A percentile compares a stretch with the other conserved stretches of the same genome.
These are phyloP conservation scores for Xylaria sp. DNA, from an alignment of 2,329 filamentous ascomycete species.

Conservation along the genomic window DNA sequence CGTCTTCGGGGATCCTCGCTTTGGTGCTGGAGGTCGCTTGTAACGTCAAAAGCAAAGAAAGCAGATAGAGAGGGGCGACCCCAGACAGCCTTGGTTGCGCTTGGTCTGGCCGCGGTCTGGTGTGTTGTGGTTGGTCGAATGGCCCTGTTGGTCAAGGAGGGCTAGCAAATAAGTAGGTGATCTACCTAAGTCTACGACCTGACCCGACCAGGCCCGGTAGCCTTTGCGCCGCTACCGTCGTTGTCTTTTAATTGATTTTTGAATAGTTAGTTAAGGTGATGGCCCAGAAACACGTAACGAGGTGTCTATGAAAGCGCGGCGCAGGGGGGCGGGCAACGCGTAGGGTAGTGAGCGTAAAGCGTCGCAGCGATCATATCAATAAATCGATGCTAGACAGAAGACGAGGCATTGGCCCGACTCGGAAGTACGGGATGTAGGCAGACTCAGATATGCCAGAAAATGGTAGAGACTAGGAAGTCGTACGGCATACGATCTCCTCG, in stretches of 20 bases:
- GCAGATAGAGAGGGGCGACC: not conserved
- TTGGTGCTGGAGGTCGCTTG: no score
- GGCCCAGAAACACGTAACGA: not conserved
- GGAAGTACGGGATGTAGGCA: not conserved
- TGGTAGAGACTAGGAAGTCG: no score
- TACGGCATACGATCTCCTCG: not conserved
- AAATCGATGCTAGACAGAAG: not conserved
- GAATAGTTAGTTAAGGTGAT: not conserved
- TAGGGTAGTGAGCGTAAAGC: not conserved
- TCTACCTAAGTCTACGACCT: not conserved
- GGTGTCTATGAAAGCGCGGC: not conserved
- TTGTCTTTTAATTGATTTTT: not conserved
- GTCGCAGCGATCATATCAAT: not conserved
- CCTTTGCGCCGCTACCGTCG: not conserved
- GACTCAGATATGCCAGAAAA: not conserved
- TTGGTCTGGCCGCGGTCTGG: not conserved
- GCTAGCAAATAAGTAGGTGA: not conserved
- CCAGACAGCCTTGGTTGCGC: not conserved
- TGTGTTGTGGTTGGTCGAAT: not conserved
- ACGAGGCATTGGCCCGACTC: no score
- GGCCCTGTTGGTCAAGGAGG: not conserved
- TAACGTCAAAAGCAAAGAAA: no score
- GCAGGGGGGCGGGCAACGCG: not conserved
- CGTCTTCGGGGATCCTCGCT: no score
- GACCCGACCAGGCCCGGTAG: not conserved